Base-by-base conservation (phyloP, 192 early-diverging fungal species). In the Coemansia umbellata region DNA sequence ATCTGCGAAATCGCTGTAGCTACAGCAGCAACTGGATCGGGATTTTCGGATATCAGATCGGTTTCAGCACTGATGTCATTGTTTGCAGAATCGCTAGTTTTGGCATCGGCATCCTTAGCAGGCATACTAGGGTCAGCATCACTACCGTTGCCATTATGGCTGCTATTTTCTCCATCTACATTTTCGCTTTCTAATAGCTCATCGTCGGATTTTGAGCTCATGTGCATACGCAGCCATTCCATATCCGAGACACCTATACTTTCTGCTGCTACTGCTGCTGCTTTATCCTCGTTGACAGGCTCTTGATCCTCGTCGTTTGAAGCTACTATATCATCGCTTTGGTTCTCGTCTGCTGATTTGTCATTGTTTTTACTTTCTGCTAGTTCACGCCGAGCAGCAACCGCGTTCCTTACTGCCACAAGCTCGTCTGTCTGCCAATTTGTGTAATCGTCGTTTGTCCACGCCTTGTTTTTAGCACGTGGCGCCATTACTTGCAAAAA, bases 401-500 rank as follows among this genome's bases (percentile, higher is more conserved):
- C 61, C 0, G 74, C 67, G 13, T 44, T 47, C 21, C 57, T 53
- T 3, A 78, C 63, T 10, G 68, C 74, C 0, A 53, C 62, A 39
- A 63, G 41, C 50, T 76, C 73, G 21, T 53, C 57, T 4, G 54
- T 51, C 39, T 77, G 45, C 73, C 60, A 76, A 27, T 59, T 61
- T 2, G 55, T 44, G 22, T 71, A 74, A 59, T 96, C 93, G 48
- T 98, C 93, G 70, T 98, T 96, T 3, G 87, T 83, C 95, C 95
- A 98, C 3, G 91, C 90, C 56, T 83, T 81, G 42, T 81, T 80
- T 19, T 78, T 81, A 1, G 85, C 80, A 22, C 93, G 83, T 3
- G 92, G 87, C 27, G 84, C 62, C 92, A 96, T 93, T 8, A 95
- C 90, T 55, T 92, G 85, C 61, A 95, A 63, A 60, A 87, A 91